Conservation (phyloP, 495 filamentous ascomycete genomes). For the Aspergillus nidulans region DNA sequence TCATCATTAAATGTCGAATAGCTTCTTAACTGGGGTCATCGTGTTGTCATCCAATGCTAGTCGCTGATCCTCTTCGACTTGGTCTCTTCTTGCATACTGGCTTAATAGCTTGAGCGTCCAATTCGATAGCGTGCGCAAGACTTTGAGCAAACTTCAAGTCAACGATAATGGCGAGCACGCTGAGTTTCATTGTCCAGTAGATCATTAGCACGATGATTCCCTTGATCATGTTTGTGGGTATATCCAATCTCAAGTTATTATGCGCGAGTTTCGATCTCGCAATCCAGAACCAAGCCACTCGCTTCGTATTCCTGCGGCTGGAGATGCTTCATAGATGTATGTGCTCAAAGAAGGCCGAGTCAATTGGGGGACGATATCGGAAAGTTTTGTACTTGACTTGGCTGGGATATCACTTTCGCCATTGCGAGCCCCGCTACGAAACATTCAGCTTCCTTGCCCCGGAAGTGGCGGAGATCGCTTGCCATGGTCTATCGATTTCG, state of each 20-base stretch:
- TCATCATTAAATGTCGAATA: neutral
- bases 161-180: neutral
- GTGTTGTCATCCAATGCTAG: neutral
- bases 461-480: no score
- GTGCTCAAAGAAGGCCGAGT: neutral
- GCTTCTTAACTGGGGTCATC: neutral
- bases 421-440: no score
- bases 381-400: neutral
- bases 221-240: neutral
- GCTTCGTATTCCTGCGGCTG: neutral
- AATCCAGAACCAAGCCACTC: neutral
- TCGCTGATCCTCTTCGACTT: neutral
- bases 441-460: no score
- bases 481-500: no score
- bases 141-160: neutral
- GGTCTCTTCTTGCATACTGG: neutral
- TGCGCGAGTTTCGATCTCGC: neutral
- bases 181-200: constrained; percentile 1
- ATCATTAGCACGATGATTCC: neutral
- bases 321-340: neutral
- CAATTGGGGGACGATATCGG: neutral
- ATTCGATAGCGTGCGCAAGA: neutral
- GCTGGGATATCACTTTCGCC: no score
- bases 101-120: neutral
- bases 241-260: constrained; percentile 2